Base-by-base conservation (phyloP, 225 moss, liverwort and hornwort species). In the Thuidium tamariscinum region DNA sequence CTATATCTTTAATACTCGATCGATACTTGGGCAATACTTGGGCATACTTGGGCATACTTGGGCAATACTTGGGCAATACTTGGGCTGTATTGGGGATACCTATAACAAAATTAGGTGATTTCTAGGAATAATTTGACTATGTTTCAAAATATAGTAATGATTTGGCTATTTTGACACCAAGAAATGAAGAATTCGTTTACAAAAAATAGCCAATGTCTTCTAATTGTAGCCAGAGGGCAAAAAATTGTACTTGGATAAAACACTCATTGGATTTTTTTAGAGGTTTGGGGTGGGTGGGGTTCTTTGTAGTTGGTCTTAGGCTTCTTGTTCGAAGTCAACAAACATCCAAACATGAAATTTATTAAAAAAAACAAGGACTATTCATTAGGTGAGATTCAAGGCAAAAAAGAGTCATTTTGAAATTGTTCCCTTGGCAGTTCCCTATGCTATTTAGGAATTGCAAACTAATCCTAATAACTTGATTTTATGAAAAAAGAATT, bases 331-430 rank as follows among this genome's bases (percentile, higher is more conserved):
- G 23, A 25, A 25, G 14, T 69, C 41, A 15, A 8, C 39, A 25
- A 39, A 25, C 4, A 2, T 2, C 0, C 0, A 0, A 42, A 26
- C 0, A 9, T 10, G 3, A 29, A 42, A 71, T 29, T 71, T 0
- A 6, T n/a, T n/a, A n/a, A n/a, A n/a, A n/a, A n/a, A n/a, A n/a
- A n/a, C n/a, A n/a, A n/a, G n/a, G n/a, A n/a, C n/a, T n/a, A n/a
- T n/a, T n/a, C n/a, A n/a, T n/a, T n/a, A n/a, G n/a, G n/a, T n/a
- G n/a, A n/a, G n/a, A n/a, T n/a, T n/a, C n/a, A n/a, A n/a, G n/a
- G n/a, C n/a, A n/a, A n/a, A n/a, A n/a, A n/a, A n/a, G n/a, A n/a
- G n/a, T n/a, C n/a, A n/a, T n/a, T n/a, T n/a, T n/a, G n/a, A n/a
- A n/a, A n/a, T n/a, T n/a, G n/a, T n/a, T n/a, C n/a, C n/a, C n/a